Base-by-base conservation (phyloP, 1,284 basidiomycete genomes). In the Cryptococcus sp. region DNA sequence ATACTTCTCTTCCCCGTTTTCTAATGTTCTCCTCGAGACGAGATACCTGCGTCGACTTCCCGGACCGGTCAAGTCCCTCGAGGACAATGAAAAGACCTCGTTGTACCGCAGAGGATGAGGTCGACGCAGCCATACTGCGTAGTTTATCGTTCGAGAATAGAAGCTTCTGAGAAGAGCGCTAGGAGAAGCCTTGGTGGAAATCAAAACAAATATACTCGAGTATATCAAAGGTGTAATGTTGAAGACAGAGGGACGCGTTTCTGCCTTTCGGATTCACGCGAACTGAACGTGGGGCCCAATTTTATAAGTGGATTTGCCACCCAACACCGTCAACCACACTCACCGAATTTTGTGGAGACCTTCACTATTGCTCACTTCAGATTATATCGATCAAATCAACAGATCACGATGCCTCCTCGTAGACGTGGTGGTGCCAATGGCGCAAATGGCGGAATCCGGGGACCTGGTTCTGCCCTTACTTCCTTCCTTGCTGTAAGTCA, bases 61-160 rank as follows among this genome's bases (percentile, higher is more conserved):
- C 93, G 0, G 89, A 91, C 58, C 89, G 82, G 72, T 96, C 93
- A n/a, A 96, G 83, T 2, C 93, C 93, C 75, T 97, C 93, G 53
- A 96, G 81, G 37, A 92, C 92, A 68, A 96, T 88, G 77, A 97
- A 92, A 5, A 86, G 82, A 1, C 89, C 91, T 54, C 76, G 11
- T 10, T 8, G 23, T 46, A 8, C 11, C 11, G 23, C 44, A 8
- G 44, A n/a, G 23, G 44, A 30, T 41, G 38, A 41, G 38, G 38
- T n/a, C n/a, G 38, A 41, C 38, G n/a, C n/a, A n/a, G 38, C 38
- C 10, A 41, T 41, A 10, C 38, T n/a, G 10, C n/a, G 10, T 41
- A 41, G 38, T 41, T 23, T 23, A 23, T 23, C 23, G 23, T 23
- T 23, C 23, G 23, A 23, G 23, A 23, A 23, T 23, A 23, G 23